Evolutionary conservation across 345 rosid genomes (phyloP).

Genomic region (Moringa oleifera): DNA sequence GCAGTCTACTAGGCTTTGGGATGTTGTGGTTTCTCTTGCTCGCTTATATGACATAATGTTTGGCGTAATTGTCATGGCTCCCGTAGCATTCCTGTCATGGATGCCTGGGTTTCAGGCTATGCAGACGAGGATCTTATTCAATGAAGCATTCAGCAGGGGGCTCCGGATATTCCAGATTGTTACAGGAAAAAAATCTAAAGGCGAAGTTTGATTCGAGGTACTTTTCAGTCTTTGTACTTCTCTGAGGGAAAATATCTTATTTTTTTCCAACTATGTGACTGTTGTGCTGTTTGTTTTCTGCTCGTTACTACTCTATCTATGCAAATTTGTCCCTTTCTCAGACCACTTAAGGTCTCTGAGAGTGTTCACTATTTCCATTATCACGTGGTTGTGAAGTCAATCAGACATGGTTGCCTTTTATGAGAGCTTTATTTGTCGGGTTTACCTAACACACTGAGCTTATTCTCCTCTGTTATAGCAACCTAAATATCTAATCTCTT

Average conservation of each 20-base stretch:
- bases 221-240: neutral
- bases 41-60: constrained; percentile 72
- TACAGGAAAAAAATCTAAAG: constrained; percentile 61
- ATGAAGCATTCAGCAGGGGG: constrained; percentile 91
- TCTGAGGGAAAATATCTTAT: neutral
- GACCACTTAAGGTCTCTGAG: no score
- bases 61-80: constrained; percentile 76
- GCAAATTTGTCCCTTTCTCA: neutral
- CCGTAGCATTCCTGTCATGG: constrained; percentile 89
- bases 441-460: no score
- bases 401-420: no score
- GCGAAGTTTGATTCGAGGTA: neutral
- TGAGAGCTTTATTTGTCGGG: no score
- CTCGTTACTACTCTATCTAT: no score
- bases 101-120: constrained; percentile 90
- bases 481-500: no score
- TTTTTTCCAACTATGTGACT: no score
- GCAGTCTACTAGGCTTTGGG: constrained; percentile 59
- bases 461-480: no score
- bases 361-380: no score
- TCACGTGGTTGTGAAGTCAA: no score
- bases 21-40: constrained; percentile 66
- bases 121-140: constrained; percentile 85
- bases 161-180: constrained; percentile 79
- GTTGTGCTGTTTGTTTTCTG: neutral